A percentile compares a stretch with the other conserved stretches of the same genome.
Conservation (phyloP, 2,329 filamentous ascomycete species). For the Bimuria novae-zelandiae region DNA sequence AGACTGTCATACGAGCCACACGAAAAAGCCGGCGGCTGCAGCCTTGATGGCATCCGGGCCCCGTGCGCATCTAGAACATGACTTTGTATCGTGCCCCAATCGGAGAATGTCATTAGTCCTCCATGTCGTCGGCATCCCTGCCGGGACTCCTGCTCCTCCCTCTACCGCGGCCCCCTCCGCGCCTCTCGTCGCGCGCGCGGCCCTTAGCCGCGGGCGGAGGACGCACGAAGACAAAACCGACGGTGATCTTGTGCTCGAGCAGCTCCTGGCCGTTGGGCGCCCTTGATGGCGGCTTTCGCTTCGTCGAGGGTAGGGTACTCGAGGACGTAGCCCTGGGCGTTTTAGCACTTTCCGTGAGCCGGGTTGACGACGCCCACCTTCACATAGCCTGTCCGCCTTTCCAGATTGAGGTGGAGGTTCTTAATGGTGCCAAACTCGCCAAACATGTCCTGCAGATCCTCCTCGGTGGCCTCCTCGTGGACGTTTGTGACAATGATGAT, state of each 20-base stretch:
- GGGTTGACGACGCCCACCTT: conserved; percentile 62
- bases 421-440: conserved; percentile 86
- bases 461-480: conserved; percentile 84
- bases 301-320: conserved; percentile 81
- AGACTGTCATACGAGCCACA: too few species aligned
- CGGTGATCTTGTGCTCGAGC: conserved; percentile 77
- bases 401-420: conserved; percentile 82
- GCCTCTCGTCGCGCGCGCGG: conserved; percentile 34
- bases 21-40: too few species aligned
- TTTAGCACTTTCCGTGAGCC: conserved; percentile 10
- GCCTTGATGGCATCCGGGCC: too few species aligned
- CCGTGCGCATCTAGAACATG: too few species aligned
- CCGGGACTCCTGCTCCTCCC: conserved; percentile 52
- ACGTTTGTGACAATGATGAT: conserved; percentile 86
- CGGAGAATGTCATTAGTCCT: too few species aligned
- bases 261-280: conserved; percentile 77
- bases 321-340: conserved; percentile 77
- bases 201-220: conserved; percentile 66
- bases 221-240: conserved; percentile 85
- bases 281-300: conserved; percentile 80
- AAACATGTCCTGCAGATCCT: conserved; percentile 80
- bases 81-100: too few species aligned
- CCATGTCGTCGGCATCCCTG: conserved; percentile 42
- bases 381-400: conserved; percentile 81
- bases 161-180: conserved; percentile 39